Base-by-base conservation (phyloP, 345 rosid genomes). In the Pseudoturritis turrita region DNA sequence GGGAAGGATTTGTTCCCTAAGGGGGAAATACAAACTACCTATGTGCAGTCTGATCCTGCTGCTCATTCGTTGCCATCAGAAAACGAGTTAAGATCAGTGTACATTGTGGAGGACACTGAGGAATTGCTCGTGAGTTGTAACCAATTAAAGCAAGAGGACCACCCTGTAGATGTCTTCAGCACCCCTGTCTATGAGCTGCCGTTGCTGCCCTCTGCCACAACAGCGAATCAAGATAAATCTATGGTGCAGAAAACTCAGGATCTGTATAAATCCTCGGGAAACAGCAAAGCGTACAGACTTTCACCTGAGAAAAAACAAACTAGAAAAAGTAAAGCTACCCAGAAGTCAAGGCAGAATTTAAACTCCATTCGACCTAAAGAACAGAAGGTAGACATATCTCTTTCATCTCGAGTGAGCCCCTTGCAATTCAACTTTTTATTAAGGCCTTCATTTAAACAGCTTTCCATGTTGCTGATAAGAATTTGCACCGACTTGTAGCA, bases 331-430 rank as follows among this genome's bases (percentile, higher is more conserved):
- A 75, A 65, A 57, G 68, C 22, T 22, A 57, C 36, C 3, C 82
- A 63, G 80, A 83, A 77, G 67, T 53, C 70, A 54, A 76, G 66
- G 72, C 77, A 61, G 71, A 84, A 70, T 17, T 8, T 31, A 10
- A 72, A 75, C 71, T 65, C 73, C 7, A 2, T 71, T 41, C 74
- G 2, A 49, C 51, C 47, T 58, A 85, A 78, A 81, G 85, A 87
- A 46, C 70, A 65, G 57, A 83, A 45, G 79, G 80, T 74, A 67
- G 47, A 62, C 74, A 75, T 60, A 36, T 56, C 70, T 43, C 33
- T 68, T 71, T 57, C 78, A 64, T 67, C 58, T 46, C 71, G 60
- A 62, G 87, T 86, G 59, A 80, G 77, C 29, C 79, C 46, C 58
- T 31, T 68, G 7, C 46, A 43, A 0, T 55, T 18, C 12, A 31